Evolutionary conservation across 805 yeast species (phyloP).

Genomic region (Ogataea saltuana): DNA sequence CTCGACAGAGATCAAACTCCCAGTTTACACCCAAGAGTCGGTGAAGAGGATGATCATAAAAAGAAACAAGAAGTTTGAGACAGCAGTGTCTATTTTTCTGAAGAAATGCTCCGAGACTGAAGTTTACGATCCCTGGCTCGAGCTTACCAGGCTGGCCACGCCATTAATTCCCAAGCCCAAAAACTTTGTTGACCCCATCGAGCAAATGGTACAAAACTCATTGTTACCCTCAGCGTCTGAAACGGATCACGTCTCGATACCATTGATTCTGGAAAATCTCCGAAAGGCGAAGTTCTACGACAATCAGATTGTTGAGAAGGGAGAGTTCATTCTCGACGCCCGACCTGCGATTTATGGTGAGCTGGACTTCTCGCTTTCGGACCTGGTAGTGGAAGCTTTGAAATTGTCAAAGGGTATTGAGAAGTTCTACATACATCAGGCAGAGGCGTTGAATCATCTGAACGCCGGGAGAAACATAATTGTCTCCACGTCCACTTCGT

Average conservation of each 20-base stretch:
- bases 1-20: slow-evolving; percentile 48
- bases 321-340: slow-evolving; percentile 45
- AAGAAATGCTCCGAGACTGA: slow-evolving; percentile 30
- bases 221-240: slow-evolving; percentile 7
- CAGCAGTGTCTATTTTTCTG: slow-evolving; percentile 41
- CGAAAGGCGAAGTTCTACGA: slow-evolving; percentile 52
- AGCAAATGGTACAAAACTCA: slow-evolving; percentile 47
- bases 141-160: slow-evolving; percentile 39
- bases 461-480: slow-evolving; percentile 65
- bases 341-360: slow-evolving; percentile 47
- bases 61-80: slow-evolving; percentile 54
- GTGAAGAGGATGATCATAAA: slow-evolving; percentile 60
- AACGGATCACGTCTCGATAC: slow-evolving; percentile 39
- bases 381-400: slow-evolving; percentile 54
- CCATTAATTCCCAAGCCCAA: slow-evolving; percentile 49
- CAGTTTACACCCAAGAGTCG: slow-evolving; percentile 54
- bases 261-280: slow-evolving; percentile 49
- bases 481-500: slow-evolving; percentile 92
- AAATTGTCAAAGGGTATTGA: slow-evolving; percentile 47
- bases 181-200: slow-evolving; percentile 60
- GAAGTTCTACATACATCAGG: slow-evolving; percentile 77
- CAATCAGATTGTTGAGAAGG: slow-evolving; percentile 60
- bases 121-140: slow-evolving; percentile 42
- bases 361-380: slow-evolving; percentile 48
- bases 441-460: slow-evolving; percentile 66